These are phyloP conservation scores for Colletotrichum sp. DNA, from an alignment of 2,329 filamentous ascomycete species.

Conservation along the genomic window DNA sequence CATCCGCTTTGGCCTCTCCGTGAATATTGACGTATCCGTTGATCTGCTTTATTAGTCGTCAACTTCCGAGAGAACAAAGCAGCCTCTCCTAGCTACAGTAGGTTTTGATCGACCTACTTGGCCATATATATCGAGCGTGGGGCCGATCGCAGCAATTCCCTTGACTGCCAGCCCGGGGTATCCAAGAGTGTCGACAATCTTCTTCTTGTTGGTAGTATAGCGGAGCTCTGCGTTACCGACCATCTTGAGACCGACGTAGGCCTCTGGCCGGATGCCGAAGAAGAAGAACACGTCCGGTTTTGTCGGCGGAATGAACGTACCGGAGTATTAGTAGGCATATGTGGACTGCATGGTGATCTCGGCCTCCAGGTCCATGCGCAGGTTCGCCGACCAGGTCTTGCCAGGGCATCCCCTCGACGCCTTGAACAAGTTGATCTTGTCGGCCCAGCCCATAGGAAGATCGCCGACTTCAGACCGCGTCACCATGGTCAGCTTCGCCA, in stretches of 20 bases:
- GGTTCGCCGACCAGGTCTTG: slow-evolving; percentile 4
- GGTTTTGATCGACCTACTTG: not conserved
- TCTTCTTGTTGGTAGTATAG: not conserved
- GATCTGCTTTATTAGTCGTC: not conserved
- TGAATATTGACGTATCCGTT: not conserved
- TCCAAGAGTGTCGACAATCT: slow-evolving; percentile 14
- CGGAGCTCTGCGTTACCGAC: slow-evolving; percentile 5
- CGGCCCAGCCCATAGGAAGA: slow-evolving; percentile 9
- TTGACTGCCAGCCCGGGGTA: slow-evolving; percentile 22
- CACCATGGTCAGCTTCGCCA: slow-evolving; percentile 21
- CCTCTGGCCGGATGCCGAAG: slow-evolving; percentile 11
- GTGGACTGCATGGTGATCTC: slow-evolving; percentile 15
- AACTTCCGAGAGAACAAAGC: not conserved
- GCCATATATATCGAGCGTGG: slow-evolving; percentile 22
- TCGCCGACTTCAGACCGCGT: slow-evolving; percentile 4
- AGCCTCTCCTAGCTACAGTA: not conserved
- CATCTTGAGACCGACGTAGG: slow-evolving; percentile 1
- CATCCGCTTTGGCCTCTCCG: not conserved
- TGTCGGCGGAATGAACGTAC: slow-evolving; percentile 13
- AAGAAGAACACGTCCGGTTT: slow-evolving; percentile 13
- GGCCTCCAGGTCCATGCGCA: slow-evolving; percentile 13
- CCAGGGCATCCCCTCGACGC: not conserved
- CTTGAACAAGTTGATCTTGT: slow-evolving; percentile 13
- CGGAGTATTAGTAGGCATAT: slow-evolving; percentile 25
- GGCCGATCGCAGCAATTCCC: slow-evolving; percentile 22